Evolutionary conservation across 805 yeast species (phyloP), one percentile per base, ranked within the genome.

Genomic region (Blastobotrys robertii): DNA sequence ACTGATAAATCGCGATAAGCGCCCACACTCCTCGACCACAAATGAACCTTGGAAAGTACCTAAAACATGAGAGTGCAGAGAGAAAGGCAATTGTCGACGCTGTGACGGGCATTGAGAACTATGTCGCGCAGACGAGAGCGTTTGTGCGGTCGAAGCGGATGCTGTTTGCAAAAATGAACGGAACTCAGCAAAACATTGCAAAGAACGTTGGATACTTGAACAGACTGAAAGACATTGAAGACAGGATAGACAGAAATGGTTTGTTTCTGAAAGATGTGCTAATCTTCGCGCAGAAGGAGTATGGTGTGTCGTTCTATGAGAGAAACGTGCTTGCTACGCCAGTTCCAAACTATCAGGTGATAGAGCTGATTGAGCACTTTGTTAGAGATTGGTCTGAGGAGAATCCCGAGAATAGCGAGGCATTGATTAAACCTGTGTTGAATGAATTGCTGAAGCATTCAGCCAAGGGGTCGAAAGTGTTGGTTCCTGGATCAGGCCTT

Each of bases 401-500:
- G n/a, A 78, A 75, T 13, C 64, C 60, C 3, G 50, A 47, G 2
- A 88, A 79, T 54, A 58, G 81, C 1, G 44, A 55, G 3, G 83
- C 83, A 0, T 58, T 85, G 37, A 49, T 76, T 28, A 55, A 65
- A 1, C 86, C 77, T 48, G 67, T 85, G 15, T 52, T 54, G 4
- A 37, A 50, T 0, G 69, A 72, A 36, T 52, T 81, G 14, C 60
- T 4, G 39, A 50, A 2, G 46, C 48, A 62, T 8, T 28, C 13
- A 19, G 56, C 2, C 47, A 10, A 33, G 9, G 16, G 16, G 11
- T 19, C 47, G 2, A 55, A 74, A 9, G 69, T 85, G 0, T 62
- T 88, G 3, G 74, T 84, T 1, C 97, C 97, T 0, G 97, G 97
- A 0, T 76, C 92, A 1, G 97, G 97, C 0, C 66, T 83, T 19